Evolutionary conservation across 192 early-diverging fungal species (phyloP).

Genomic region (Allomyces macrogynus): DNA sequence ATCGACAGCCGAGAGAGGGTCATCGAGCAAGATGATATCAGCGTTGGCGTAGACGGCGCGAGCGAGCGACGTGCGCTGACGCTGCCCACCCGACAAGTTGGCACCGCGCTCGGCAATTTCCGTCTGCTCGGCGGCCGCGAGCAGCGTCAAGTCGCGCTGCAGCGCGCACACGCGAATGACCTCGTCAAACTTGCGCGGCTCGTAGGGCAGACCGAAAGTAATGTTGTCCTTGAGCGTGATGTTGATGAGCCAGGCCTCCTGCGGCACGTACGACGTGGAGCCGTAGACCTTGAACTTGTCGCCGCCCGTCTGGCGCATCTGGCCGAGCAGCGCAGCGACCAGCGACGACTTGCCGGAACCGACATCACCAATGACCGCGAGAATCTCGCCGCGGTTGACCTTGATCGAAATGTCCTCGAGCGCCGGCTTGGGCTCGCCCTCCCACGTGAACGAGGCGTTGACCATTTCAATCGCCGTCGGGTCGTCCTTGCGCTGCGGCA

Average conservation of each 20-base stretch:
- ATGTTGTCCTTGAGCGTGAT: constrained; percentile 54
- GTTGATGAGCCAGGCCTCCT: constrained; percentile 52
- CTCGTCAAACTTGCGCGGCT: constrained; percentile 32
- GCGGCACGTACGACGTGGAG: constrained; percentile 36
- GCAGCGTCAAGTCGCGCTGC: constrained; percentile 33
- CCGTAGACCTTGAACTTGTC: constrained; percentile 23
- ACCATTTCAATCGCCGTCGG: neutral
- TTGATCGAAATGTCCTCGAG: neutral
- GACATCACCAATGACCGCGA: constrained; percentile 24
- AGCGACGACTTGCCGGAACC: constrained; percentile 34
- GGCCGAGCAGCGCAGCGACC: constrained; percentile 21
- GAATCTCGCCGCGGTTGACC: neutral
- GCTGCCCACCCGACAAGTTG: constrained; percentile 53
- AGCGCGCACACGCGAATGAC: constrained; percentile 40
- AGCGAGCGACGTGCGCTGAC: constrained; percentile 41
- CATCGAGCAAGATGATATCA: constrained; percentile 5
- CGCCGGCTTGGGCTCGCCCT: constrained; percentile 5
- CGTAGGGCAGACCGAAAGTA: constrained; percentile 44
- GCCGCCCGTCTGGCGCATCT: constrained; percentile 12
- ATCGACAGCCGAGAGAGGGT: constrained; percentile 5
- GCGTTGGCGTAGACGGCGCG: constrained; percentile 13
- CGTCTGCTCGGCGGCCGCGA: constrained; percentile 42
- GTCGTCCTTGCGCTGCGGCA: constrained; percentile 7
- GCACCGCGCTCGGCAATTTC: constrained; percentile 49
- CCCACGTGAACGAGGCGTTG: neutral